Evolutionary conservation across 164 flowering plant species (phyloP).

Genomic region (Macadamia tetraphylla): DNA sequence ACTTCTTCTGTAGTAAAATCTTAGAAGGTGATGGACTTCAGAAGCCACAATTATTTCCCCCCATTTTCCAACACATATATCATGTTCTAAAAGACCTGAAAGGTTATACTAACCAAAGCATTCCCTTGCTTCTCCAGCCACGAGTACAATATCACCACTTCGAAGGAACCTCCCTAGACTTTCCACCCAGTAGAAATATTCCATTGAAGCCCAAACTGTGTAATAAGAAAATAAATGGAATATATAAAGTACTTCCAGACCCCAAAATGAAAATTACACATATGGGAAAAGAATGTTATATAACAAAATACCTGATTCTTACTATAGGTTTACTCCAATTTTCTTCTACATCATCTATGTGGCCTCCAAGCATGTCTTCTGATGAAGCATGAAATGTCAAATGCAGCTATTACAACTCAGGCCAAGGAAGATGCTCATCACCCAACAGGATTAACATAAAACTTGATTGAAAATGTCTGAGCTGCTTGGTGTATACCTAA

Average conservation of each 20-base stretch:
- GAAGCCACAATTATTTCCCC: background rate
- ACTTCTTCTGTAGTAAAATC: background rate
- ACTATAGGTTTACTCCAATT: constrained; percentile 99
- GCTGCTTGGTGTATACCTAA: constrained; percentile 33
- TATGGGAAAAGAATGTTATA: background rate
- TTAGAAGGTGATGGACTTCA: background rate
- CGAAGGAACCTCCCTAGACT: constrained; percentile 75
- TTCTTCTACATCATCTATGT: constrained; percentile 97
- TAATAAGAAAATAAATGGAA: background rate
- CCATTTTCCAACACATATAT: background rate
- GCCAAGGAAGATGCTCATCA: too few relatives aligned
- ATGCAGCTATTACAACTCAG: too few relatives aligned
- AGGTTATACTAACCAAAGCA: constrained; percentile 69
- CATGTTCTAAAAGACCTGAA: background rate
- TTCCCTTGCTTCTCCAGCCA: constrained; percentile 98
- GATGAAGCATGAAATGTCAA: background rate
- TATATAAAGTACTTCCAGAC: too few relatives aligned
- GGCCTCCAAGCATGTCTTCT: constrained; percentile 99
- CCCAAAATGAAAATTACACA: background rate
- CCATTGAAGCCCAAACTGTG: constrained; percentile 95
- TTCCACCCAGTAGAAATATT: constrained; percentile 90
- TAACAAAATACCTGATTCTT: constrained; percentile 74
- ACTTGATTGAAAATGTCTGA: too few relatives aligned
- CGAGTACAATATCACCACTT: constrained; percentile 90
- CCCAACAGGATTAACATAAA: too few relatives aligned